Percentiles rank a stretch among this genome's conserved stretches.
These are phyloP conservation scores for Hippophae rhamnoides DNA, from an alignment of 306 rosid species.

Conservation along the genomic window DNA sequence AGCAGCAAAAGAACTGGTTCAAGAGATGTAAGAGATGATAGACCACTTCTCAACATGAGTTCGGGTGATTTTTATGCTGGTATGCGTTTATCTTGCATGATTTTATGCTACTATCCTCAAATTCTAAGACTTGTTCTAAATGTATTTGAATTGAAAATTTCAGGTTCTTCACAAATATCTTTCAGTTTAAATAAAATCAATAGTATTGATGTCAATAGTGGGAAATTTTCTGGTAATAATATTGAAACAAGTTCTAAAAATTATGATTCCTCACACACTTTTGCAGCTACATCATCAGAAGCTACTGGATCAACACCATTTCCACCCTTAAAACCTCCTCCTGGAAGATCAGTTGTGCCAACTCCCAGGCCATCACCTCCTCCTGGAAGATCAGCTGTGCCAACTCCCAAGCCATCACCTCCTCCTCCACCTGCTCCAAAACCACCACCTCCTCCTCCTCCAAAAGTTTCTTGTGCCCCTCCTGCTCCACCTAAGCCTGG, in stretches of 20 bases:
- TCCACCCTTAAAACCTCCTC: slow-evolving; percentile 37
- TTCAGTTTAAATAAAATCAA: slow-evolving; percentile 25
- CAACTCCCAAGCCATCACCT: slow-evolving; percentile 32
- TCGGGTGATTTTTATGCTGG: slow-evolving; percentile 39
- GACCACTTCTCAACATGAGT: slow-evolving; percentile 38
- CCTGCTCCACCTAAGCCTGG: slow-evolving; percentile 58
- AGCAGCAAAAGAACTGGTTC: slow-evolving; percentile 19
- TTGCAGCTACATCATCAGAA: slow-evolving; percentile 21
- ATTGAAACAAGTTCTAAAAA: slow-evolving; percentile 26
- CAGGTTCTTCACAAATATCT: slow-evolving; percentile 58
- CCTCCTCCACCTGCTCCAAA: slow-evolving; percentile 22
- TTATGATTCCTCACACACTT: slow-evolving; percentile 18
- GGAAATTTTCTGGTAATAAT: slow-evolving; percentile 13
- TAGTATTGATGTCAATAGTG: slow-evolving; percentile 10
- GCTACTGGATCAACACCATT: slow-evolving; percentile 21
- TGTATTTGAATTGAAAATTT: slow-evolving; percentile 7
- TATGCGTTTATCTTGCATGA: slow-evolving; percentile 16
- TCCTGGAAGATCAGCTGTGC: too few relatives aligned
- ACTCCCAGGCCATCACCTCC: slow-evolving; percentile 27
- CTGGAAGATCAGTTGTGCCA: slow-evolving; percentile 36
- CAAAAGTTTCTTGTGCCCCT: slow-evolving; percentile 35
- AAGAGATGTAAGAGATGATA: slow-evolving; percentile 30
- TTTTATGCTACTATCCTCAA: background rate
- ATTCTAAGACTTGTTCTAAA: slow-evolving; percentile 12
- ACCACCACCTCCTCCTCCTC: slow-evolving; percentile 19